Conservation (phyloP, 1,284 basidiomycete species). For the Ceratobasidium papillatum region DNA sequence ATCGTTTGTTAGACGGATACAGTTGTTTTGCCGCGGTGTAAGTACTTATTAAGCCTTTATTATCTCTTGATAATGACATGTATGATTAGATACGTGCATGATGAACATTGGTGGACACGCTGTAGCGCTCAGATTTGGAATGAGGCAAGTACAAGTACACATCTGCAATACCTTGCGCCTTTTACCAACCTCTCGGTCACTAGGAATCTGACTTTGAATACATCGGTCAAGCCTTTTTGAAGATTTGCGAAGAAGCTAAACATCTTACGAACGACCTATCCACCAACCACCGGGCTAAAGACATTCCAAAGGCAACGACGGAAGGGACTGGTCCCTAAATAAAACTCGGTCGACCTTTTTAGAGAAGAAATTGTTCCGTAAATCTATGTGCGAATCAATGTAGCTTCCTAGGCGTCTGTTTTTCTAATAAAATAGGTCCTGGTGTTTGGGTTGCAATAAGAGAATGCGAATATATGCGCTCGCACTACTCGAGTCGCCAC, state of each 20-base stretch:
- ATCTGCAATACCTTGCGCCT: neutral
- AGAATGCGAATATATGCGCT: too few relatives aligned
- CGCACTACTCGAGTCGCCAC: too few relatives aligned
- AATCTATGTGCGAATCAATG: too few relatives aligned
- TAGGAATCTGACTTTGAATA: slow-evolving; percentile 21
- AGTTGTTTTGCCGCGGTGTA: slow-evolving; percentile 59
- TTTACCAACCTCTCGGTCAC: neutral
- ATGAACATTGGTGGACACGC: slow-evolving; percentile 73
- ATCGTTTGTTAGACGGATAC: slow-evolving; percentile 56
- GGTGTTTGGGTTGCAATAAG: too few relatives aligned
- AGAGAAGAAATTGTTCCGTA: too few relatives aligned
- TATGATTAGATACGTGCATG: slow-evolving; percentile 56
- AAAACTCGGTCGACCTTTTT: neutral
- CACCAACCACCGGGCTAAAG: neutral
- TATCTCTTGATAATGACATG: slow-evolving; percentile 41
- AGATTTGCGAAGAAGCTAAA: slow-evolving; percentile 21
- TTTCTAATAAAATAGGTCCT: too few relatives aligned
- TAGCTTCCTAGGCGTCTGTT: too few relatives aligned
- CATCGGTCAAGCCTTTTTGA: slow-evolving; percentile 17
- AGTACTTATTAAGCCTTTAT: neutral
- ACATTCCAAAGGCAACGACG: neutral
- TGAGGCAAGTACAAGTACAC: slow-evolving; percentile 64
- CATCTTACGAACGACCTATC: neutral
- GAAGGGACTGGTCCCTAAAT: neutral
- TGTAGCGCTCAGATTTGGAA: slow-evolving; percentile 78